Evolutionary conservation across 2,329 filamentous ascomycete genomes (phyloP), one percentile per base, ranked within the genome.

Genomic region (Anthostomella pinea): DNA sequence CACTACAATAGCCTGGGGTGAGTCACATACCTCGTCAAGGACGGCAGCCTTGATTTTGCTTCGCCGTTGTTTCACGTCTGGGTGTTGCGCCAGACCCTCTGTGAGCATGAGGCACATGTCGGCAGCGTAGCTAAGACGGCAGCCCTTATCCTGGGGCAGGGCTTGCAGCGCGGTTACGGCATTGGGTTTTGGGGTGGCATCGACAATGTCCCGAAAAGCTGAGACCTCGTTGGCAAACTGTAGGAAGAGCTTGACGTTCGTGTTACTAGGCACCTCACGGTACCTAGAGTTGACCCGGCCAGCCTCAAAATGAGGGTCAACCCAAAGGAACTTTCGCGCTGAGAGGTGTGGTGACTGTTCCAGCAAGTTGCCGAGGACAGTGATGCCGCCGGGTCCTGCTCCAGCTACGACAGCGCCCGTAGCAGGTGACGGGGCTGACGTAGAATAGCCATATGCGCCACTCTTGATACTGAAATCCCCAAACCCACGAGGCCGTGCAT

Each of bases 261-360:
- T 83, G 54, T 83, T 83, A 49, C 61, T 64, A 8, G 78, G 78
- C 14, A 82, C 79, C 52, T 81, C 77, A 30, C 77, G 68, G 52
- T 83, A 83, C 51, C 65, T 67, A 40, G 65, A 63, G 46, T 72
- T 64, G 20, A 79, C 62, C 26, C 73, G 63, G 4, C 75, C 75
- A 18, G 63, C 77, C 16, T 70, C 59, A 49, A 82, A 81, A 3
- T 57, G 52, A 21, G 75, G 67, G 51, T 82, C 79, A 25, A 81
- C 64, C 79, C 79, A 83, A 33, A 76, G 56, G 31, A 82, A 68
- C 10, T 68, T 69, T n/a, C n/a, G 7, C 63, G 58, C 6, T 70
- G 34, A 17, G 26, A 38, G 8, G 29, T 30, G 8, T 32, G 25
- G 9, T 16, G 35, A 66, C 20, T 69, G 66, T 50, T 81, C 75